Evolutionary conservation across 1,284 basidiomycete genomes (phyloP).

Genomic region (Stereum hirsutum): DNA sequence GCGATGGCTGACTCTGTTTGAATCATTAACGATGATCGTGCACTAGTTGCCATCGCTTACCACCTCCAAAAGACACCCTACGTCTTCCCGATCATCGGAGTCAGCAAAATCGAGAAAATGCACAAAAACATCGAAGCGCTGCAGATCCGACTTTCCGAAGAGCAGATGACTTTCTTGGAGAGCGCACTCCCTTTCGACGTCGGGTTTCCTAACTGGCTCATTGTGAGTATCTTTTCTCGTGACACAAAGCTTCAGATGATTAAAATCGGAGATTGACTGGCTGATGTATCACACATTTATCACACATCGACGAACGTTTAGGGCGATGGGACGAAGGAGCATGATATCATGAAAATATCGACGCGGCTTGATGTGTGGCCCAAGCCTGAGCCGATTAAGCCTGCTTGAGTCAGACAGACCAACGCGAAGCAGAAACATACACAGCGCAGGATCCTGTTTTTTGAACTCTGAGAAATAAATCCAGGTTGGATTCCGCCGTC

Average conservation of each 20-base stretch:
- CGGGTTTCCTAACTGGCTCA: slow-evolving; percentile 1
- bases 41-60: slow-evolving; percentile 9
- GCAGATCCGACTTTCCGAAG: slow-evolving; percentile 17
- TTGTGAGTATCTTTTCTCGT: background rate
- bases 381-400: background rate
- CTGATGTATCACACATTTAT: too few species aligned
- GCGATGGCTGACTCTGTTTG: too few species aligned
- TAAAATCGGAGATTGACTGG: too few species aligned
- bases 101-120: slow-evolving; percentile 24
- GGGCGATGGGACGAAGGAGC: background rate
- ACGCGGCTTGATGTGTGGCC: background rate
- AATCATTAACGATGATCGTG: background rate
- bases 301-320: background rate
- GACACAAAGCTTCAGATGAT: too few species aligned
- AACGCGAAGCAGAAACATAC: too few species aligned
- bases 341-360: background rate
- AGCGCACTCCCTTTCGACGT: slow-evolving; percentile 1
- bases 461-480: too few species aligned
- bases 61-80: slow-evolving; percentile 17
- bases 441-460: too few species aligned
- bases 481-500: too few species aligned
- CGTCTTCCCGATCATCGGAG: slow-evolving; percentile 24
- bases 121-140: slow-evolving; percentile 23
- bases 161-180: slow-evolving; percentile 16
- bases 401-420: too few species aligned